These are phyloP conservation scores for Zopfochytrium polystomum DNA, from an alignment of 371 early-diverging fungal genomes.

Conservation along the genomic window DNA sequence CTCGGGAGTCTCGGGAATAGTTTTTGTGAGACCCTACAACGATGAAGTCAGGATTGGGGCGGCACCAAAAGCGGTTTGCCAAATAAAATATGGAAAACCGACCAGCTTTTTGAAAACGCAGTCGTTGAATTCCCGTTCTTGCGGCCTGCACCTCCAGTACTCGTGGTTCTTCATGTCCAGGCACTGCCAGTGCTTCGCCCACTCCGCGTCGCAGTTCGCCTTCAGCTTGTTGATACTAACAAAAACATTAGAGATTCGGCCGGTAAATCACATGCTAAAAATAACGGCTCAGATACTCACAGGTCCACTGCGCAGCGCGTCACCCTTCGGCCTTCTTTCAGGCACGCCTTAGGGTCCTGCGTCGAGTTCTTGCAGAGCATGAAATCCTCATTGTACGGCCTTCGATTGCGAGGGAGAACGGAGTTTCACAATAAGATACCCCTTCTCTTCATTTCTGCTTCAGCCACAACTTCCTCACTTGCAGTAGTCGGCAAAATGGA, in stretches of 20 bases:
- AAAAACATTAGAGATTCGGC: slow-evolving; percentile 5
- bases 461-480: slow-evolving; percentile 46
- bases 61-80: neutral
- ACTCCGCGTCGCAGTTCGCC: slow-evolving; percentile 84
- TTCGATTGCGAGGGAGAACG: slow-evolving; percentile 4
- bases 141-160: slow-evolving; percentile 73
- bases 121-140: slow-evolving; percentile 78
- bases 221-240: slow-evolving; percentile 78
- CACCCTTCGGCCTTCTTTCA: slow-evolving; percentile 91
- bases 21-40: slow-evolving; percentile 70
- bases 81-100: slow-evolving; percentile 27
- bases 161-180: slow-evolving; percentile 88
- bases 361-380: slow-evolving; percentile 94
- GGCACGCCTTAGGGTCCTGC: slow-evolving; percentile 84
- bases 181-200: slow-evolving; percentile 90
- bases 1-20: slow-evolving; percentile 72
- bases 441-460: neutral
- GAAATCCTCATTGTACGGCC: slow-evolving; percentile 84
- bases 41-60: neutral
- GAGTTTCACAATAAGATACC: neutral
- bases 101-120: slow-evolving; percentile 91
- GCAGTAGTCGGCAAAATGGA: slow-evolving; percentile 85
- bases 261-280: neutral
- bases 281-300: slow-evolving; percentile 48
- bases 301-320: slow-evolving; percentile 91